Percentiles rank a stretch among this genome's conserved stretches.
Conservation (phyloP, 139 green algal species). For the Astrephomene gubernaculifera region DNA sequence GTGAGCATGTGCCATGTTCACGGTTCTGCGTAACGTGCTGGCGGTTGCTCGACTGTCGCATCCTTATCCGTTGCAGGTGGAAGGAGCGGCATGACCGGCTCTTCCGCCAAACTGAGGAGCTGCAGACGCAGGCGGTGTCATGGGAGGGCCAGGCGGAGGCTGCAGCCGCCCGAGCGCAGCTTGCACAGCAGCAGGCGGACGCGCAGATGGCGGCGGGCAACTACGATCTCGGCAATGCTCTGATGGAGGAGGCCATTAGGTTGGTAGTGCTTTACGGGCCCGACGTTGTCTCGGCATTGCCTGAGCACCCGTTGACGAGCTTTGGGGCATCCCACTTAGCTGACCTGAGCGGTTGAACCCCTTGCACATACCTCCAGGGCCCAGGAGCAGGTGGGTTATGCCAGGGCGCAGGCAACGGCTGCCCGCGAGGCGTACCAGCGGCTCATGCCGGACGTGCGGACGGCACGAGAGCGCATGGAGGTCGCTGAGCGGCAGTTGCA, state of each 20-base stretch:
- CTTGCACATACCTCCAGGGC: not conserved
- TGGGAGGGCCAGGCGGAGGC: conserved; percentile 9
- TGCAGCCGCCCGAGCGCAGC: not conserved
- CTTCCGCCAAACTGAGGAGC: not conserved
- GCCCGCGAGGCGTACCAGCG: conserved; percentile 20
- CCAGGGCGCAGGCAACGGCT: not conserved
- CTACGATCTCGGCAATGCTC: conserved; percentile 20
- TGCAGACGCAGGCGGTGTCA: not conserved
- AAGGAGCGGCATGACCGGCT: conserved; percentile 10
- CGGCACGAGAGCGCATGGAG: conserved; percentile 4
- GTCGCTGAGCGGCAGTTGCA: not conserved
- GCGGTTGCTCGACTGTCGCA: too few species aligned
- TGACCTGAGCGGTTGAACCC: not conserved
- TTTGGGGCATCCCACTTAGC: too few species aligned
- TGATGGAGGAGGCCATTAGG: conserved; percentile 36
- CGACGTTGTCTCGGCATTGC: not conserved
- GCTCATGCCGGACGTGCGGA: not conserved
- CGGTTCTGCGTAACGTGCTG: too few species aligned
- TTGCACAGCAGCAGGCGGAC: conserved; percentile 21
- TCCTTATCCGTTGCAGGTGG: conserved; percentile 21
- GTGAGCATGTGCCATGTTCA: too few species aligned
- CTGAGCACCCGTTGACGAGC: too few species aligned
- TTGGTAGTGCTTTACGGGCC: not conserved
- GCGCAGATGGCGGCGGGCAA: conserved; percentile 29
- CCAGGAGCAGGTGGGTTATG: conserved; percentile 23